These are phyloP conservation scores for Candida maris DNA, from an alignment of 805 yeast genomes.

Conservation along the genomic window DNA sequence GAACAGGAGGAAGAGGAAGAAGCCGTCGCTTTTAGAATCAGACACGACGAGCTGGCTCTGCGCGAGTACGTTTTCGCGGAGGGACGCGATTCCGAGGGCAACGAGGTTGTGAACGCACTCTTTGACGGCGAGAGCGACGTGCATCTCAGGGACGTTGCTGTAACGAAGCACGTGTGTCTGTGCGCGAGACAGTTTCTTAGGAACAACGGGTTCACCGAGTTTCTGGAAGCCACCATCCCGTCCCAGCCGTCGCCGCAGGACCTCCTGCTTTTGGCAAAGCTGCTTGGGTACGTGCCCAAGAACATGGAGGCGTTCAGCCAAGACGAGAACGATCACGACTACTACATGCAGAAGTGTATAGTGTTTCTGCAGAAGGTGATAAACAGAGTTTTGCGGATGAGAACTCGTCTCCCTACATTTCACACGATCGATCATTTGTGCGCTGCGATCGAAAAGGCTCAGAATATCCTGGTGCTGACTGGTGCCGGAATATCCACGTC, in stretches of 20 bases:
- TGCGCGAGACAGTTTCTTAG: slow-evolving; percentile 54
- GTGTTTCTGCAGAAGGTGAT: slow-evolving; percentile 60
- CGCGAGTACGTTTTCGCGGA: slow-evolving; percentile 4
- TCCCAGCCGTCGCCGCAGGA: slow-evolving; percentile 56
- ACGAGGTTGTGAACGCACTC: slow-evolving; percentile 8
- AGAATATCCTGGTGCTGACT: slow-evolving; percentile 68
- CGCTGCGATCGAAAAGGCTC: slow-evolving; percentile 48
- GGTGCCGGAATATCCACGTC: slow-evolving; percentile 95
- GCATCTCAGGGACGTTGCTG: slow-evolving; percentile 17
- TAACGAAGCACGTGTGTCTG: slow-evolving; percentile 41
- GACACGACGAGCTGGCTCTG: slow-evolving; percentile 9
- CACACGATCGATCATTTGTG: slow-evolving; percentile 57
- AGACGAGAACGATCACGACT: slow-evolving; percentile 9
- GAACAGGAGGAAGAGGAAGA: slow-evolving; percentile 7
- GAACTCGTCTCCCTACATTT: slow-evolving; percentile 53
- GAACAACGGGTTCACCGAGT: slow-evolving; percentile 60
- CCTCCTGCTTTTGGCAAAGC: slow-evolving; percentile 50
- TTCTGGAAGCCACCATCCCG: slow-evolving; percentile 48
- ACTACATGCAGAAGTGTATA: slow-evolving; percentile 31
- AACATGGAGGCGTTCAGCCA: slow-evolving; percentile 12
- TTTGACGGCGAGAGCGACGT: slow-evolving; percentile 18
- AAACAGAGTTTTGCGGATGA: slow-evolving; percentile 52
- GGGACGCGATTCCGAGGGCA: slow-evolving; percentile 4
- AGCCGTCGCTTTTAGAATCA: not conserved
- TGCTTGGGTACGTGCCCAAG: slow-evolving; percentile 53